These are phyloP conservation scores for Jackrogersella multiformis DNA, from an alignment of 495 filamentous ascomycete species.

Conservation along the genomic window DNA sequence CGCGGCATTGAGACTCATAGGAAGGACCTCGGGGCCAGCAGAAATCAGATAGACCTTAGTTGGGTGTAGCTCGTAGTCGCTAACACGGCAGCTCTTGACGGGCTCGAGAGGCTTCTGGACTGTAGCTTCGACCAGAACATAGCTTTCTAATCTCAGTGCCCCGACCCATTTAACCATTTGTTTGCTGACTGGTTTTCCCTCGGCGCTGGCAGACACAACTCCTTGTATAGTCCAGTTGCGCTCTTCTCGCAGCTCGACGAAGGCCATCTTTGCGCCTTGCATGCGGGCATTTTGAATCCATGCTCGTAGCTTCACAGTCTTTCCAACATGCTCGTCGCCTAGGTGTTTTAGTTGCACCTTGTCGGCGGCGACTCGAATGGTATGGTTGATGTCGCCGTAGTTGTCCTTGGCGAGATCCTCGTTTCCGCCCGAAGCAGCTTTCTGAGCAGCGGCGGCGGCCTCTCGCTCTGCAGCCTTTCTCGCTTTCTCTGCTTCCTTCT, in stretches of 20 bases:
- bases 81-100: slow-evolving; percentile 81
- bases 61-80: slow-evolving; percentile 84
- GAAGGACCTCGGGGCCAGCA: slow-evolving; percentile 68
- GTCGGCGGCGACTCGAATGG: slow-evolving; percentile 48
- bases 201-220: slow-evolving; percentile 65
- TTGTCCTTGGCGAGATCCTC: slow-evolving; percentile 77
- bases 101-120: slow-evolving; percentile 84
- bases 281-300: slow-evolving; percentile 87
- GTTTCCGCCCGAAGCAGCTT: slow-evolving; percentile 61
- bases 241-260: slow-evolving; percentile 88
- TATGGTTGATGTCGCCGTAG: slow-evolving; percentile 64
- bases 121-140: slow-evolving; percentile 80
- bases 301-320: slow-evolving; percentile 81
- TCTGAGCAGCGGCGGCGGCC: slow-evolving; percentile 51
- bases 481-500: slow-evolving; percentile 60
- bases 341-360: slow-evolving; percentile 64
- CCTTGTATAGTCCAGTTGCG: slow-evolving; percentile 82
- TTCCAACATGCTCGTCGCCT: slow-evolving; percentile 68
- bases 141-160: slow-evolving; percentile 80
- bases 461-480: slow-evolving; percentile 60
- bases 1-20: slow-evolving; percentile 74
- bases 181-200: slow-evolving; percentile 63
- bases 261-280: slow-evolving; percentile 90
- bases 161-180: slow-evolving; percentile 96
- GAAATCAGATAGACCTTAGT: slow-evolving; percentile 77